These are phyloP conservation scores for Vanrija pseudolonga DNA, from an alignment of 1,284 basidiomycete genomes.

Conservation along the genomic window DNA sequence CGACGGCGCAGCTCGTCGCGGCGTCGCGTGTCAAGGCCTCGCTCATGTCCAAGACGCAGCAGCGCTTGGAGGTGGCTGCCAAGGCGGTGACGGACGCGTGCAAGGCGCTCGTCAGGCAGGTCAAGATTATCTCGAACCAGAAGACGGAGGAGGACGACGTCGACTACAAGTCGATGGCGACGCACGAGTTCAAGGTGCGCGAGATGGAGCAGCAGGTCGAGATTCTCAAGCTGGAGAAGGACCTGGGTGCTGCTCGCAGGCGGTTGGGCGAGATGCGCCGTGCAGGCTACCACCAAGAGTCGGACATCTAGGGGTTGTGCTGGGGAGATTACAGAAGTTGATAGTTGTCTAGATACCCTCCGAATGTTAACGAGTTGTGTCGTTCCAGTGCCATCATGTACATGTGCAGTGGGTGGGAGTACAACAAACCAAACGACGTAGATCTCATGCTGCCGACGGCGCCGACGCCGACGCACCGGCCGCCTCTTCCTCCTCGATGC, in stretches of 20 bases:
- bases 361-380: not conserved
- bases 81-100: constrained; percentile 99
- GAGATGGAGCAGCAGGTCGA: constrained; percentile 99
- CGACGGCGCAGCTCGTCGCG: constrained; percentile 96
- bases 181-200: constrained; percentile 90
- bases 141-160: constrained; percentile 73
- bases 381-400: too few species aligned
- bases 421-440: too few species aligned
- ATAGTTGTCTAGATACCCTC: constrained; percentile 14
- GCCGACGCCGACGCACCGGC: too few species aligned
- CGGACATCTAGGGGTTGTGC: constrained; percentile 21
- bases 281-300: constrained; percentile 61
- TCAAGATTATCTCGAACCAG: constrained; percentile 88
- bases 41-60: constrained; percentile 97
- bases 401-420: too few species aligned
- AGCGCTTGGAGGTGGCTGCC: constrained; percentile 89
- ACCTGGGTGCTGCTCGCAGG: constrained; percentile 81
- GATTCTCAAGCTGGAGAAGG: constrained; percentile 94
- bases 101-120: constrained; percentile 91
- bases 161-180: constrained; percentile 89
- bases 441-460: too few species aligned
- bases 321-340: not conserved
- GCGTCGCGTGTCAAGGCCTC: constrained; percentile 98
- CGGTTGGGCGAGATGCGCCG: constrained; percentile 83
- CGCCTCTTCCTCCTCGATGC: constrained; percentile 22